Evolutionary conservation across 2,329 filamentous ascomycete genomes (phyloP), one percentile per base, ranked within the genome.

Genomic region (Lasiodiplodia hormozganensis): DNA sequence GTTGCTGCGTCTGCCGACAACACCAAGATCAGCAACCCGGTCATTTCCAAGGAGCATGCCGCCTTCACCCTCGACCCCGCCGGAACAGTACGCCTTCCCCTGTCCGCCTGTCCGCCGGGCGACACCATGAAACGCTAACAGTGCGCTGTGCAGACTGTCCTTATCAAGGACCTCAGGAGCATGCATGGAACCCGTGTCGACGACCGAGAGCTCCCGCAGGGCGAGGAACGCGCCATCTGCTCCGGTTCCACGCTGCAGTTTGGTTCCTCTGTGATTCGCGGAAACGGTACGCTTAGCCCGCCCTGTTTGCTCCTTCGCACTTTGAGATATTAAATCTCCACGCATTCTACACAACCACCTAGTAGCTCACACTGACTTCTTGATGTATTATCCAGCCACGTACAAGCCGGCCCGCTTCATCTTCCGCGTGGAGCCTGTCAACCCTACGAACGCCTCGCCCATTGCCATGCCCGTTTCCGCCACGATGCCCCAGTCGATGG

Each of bases 11-110:
- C 79, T 70, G 47, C 72, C 5, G 77, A 85, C 71, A 93, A 93
- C 76, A 87, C 84, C 18, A 92, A 85, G 84, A 90, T 92, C 69
- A 87, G 92, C 71, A 90, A 87, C 68, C 87, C 90, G 0, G 90
- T 93, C 43, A 90, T 93, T 83, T 92, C 90, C 28, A 84, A 91
- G 54, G 76, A 87, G 12, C 91, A 93, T 78, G 91, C 90, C 18
- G 78, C 85, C 65, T 71, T 83, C 47, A 76, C 73, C 2, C 72
- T 72, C 52, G 72, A 74, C 62, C 58, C 70, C 12, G 57, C 36
- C 65, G 62, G 65, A 40, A 47, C 62, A 72, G 73, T 34, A 47
- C 60, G 67, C 31, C 49, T 23, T 25, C 53, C 36, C 52, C 49
- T 23, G n/a, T 12, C 72, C 75, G 31, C 28, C 28, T 23, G n/a